These are phyloP conservation scores for Prinsepia uniflora DNA, from an alignment of 306 rosid genomes.

Conservation along the genomic window DNA sequence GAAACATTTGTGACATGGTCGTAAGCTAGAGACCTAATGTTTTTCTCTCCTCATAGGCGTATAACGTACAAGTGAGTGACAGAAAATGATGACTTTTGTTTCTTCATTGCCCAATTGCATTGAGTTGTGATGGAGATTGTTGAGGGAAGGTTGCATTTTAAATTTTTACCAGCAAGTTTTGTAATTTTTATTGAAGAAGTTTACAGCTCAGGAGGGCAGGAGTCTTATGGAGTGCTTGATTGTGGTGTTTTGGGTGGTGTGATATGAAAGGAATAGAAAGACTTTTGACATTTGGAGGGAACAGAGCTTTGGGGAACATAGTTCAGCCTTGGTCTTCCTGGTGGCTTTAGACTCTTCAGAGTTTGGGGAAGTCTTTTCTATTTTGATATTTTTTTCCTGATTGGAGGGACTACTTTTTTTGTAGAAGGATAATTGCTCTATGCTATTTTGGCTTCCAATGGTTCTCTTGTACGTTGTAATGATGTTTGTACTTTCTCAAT, in stretches of 20 bases:
- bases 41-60: background rate
- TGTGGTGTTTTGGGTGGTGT: background rate
- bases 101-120: slow-evolving; percentile 7
- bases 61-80: background rate
- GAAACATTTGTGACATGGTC: background rate
- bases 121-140: background rate
- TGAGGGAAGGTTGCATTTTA: background rate
- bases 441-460: background rate
- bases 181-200: background rate
- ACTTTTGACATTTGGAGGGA: background rate
- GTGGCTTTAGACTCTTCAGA: background rate
- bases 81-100: background rate
- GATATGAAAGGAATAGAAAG: background rate
- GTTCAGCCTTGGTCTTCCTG: background rate
- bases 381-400: background rate
- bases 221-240: background rate
- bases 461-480: background rate
- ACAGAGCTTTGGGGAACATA: background rate
- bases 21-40: background rate
- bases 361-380: background rate
- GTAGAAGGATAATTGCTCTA: background rate
- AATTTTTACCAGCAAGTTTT: background rate
- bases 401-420: background rate
- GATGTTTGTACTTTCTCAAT: background rate
- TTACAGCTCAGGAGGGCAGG: background rate